Evolutionary conservation across 1,284 basidiomycete genomes (phyloP).

Genomic region (Xanthoconium separans): DNA sequence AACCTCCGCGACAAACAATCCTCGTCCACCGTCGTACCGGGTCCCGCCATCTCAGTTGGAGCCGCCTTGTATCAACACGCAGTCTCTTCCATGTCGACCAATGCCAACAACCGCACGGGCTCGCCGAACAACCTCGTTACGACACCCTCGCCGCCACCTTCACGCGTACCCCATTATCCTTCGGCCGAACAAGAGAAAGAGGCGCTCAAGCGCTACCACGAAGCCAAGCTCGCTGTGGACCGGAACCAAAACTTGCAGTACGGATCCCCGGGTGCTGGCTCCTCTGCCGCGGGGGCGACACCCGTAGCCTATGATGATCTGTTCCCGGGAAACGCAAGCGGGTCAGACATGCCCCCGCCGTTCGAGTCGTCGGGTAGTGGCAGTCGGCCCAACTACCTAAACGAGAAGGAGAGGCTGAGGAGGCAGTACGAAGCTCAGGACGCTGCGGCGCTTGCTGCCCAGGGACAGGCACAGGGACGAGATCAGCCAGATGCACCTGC

Average conservation of each 20-base stretch:
- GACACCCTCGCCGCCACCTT: conserved; percentile 19
- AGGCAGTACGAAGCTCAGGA: conserved; percentile 65
- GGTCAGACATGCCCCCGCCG: conserved; percentile 46
- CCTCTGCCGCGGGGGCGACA: conserved; percentile 12
- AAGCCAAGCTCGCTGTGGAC: conserved; percentile 69
- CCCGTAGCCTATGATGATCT: conserved; percentile 60
- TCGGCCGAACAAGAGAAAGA: conserved; percentile 61
- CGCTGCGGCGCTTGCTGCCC: conserved; percentile 39
- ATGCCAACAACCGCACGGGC: neutral
- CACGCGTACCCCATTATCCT: conserved; percentile 42
- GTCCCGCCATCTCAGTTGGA: conserved; percentile 38
- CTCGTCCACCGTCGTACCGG: conserved; percentile 4
- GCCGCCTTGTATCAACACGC: conserved; percentile 46
- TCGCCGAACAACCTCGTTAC: neutral
- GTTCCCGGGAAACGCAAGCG: conserved; percentile 39
- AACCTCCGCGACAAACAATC: conserved; percentile 14
- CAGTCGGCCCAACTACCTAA: conserved; percentile 36
- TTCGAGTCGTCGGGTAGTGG: conserved; percentile 39
- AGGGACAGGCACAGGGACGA: conserved; percentile 4
- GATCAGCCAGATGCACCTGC: conserved; percentile 22
- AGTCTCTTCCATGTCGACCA: conserved; percentile 38
- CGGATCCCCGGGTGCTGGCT: conserved; percentile 18
- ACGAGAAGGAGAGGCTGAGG: conserved; percentile 31
- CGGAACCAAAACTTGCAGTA: conserved; percentile 43
- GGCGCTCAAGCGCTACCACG: conserved; percentile 61